These are phyloP conservation scores for Asterella californica DNA, from an alignment of 225 moss, liverwort and hornwort genomes.

Conservation along the genomic window DNA sequence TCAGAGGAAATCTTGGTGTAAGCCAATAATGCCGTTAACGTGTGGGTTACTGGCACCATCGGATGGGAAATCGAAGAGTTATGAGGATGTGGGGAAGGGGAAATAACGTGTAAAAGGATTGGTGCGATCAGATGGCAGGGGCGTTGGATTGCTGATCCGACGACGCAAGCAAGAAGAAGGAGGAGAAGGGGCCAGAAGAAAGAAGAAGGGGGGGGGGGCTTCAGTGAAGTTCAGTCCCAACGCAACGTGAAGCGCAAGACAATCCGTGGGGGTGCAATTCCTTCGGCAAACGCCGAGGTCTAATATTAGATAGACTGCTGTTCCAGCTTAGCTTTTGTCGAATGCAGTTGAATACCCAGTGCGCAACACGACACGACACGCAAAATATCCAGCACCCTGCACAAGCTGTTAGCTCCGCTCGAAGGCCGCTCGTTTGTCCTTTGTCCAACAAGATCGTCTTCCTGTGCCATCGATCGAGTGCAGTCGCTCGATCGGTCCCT, in stretches of 20 bases:
- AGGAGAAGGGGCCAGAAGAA: no score
- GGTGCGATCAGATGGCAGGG: background rate
- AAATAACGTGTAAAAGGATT: background rate
- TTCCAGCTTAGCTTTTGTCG: conserved; percentile 11
- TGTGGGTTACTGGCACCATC: background rate
- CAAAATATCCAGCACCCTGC: conserved; percentile 14
- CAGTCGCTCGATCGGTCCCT: background rate
- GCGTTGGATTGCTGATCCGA: background rate
- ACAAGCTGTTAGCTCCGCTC: conserved; percentile 9
- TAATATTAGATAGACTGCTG: conserved; percentile 11
- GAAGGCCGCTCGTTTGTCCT: conserved; percentile 6
- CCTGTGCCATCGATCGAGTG: background rate
- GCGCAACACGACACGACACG: conserved; percentile 17
- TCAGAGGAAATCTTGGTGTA: background rate
- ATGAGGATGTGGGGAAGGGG: background rate
- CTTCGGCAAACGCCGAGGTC: conserved; percentile 2
- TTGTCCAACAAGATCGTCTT: conserved; percentile 6
- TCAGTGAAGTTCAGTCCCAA: background rate
- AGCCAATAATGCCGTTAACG: conserved; percentile 7
- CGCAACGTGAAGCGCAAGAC: background rate
- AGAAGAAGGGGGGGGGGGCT: no score
- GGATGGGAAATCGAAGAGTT: background rate
- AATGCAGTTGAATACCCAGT: conserved; percentile 11
- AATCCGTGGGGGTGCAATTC: background rate
- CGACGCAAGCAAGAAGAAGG: background rate